These are phyloP conservation scores for Coffea canephora DNA, from an alignment of 257 asterid genomes.

Conservation along the genomic window DNA sequence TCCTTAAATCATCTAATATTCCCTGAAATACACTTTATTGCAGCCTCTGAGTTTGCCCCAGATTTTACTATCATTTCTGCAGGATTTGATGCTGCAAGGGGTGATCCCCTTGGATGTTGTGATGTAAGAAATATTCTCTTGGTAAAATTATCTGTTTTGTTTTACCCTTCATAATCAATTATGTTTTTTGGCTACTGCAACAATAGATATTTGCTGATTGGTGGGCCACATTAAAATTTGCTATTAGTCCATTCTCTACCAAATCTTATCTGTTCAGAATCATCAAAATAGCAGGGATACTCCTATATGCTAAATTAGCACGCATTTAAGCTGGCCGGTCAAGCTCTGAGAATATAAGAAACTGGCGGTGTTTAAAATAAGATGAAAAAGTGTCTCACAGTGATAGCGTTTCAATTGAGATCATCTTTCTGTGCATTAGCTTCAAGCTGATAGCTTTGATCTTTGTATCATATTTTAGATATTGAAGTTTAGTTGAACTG, in stretches of 20 bases:
- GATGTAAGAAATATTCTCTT: slow-evolving; percentile 53
- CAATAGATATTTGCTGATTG: neutral
- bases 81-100: slow-evolving; percentile 99
- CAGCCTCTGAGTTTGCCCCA: slow-evolving; percentile 87
- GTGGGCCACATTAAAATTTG: neutral
- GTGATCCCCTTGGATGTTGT: slow-evolving; percentile 98
- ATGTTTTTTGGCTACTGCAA: neutral
- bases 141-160: neutral
- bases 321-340: neutral
- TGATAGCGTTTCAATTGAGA: neutral
- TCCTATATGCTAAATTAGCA: neutral
- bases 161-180: neutral
- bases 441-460: neutral
- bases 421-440: neutral
- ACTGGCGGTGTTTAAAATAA: neutral
- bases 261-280: neutral
- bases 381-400: neutral
- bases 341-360: neutral
- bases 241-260: neutral
- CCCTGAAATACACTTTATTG: slow-evolving; percentile 16
- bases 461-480: neutral
- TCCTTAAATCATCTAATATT: slow-evolving; percentile 31
- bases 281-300: too few relatives aligned
- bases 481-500: neutral
- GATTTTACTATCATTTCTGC: slow-evolving; percentile 96